Conservation (phyloP, 2,329 filamentous ascomycete species). For the Diaporthe nobilis region DNA sequence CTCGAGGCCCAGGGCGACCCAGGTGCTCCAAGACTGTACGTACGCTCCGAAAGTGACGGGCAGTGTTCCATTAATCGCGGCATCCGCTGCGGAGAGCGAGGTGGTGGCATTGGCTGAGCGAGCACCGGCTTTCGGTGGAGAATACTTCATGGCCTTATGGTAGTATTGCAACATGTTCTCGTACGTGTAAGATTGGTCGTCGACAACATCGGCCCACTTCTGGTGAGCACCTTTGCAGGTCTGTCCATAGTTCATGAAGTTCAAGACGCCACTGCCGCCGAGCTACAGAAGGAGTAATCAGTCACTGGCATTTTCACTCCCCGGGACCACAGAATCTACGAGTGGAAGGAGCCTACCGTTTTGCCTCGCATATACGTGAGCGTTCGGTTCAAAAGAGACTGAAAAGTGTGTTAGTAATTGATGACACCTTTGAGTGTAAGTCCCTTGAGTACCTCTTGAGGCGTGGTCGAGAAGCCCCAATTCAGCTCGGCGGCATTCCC, state of each 20-base stretch:
- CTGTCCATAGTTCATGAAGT: conserved; percentile 32
- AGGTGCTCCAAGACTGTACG: conserved; percentile 29
- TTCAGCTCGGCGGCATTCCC: background rate
- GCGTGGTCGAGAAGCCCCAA: conserved; percentile 23
- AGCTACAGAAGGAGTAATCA: conserved; percentile 7
- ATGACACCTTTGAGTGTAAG: background rate
- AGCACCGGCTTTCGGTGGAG: background rate
- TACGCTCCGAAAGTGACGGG: conserved; percentile 11
- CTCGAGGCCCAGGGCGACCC: conserved; percentile 17
- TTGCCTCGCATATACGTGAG: conserved; percentile 24
- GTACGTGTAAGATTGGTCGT: conserved; percentile 31
- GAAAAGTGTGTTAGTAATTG: background rate
- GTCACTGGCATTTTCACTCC: background rate
- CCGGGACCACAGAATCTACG: background rate
- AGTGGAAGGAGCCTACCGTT: background rate
- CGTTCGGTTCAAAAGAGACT: conserved; percentile 2
- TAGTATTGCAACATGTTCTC: conserved; percentile 35
- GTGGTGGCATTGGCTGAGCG: conserved; percentile 32
- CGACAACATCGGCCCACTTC: conserved; percentile 35
- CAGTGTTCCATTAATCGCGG: background rate
- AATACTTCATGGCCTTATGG: conserved; percentile 32
- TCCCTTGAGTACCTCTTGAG: conserved; percentile 19
- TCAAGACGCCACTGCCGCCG: conserved; percentile 27
- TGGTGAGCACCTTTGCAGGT: conserved; percentile 19
- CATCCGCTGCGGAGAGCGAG: background rate